Conservation (phyloP, 805 yeast species). For the Metschnikowia dekortorum region DNA sequence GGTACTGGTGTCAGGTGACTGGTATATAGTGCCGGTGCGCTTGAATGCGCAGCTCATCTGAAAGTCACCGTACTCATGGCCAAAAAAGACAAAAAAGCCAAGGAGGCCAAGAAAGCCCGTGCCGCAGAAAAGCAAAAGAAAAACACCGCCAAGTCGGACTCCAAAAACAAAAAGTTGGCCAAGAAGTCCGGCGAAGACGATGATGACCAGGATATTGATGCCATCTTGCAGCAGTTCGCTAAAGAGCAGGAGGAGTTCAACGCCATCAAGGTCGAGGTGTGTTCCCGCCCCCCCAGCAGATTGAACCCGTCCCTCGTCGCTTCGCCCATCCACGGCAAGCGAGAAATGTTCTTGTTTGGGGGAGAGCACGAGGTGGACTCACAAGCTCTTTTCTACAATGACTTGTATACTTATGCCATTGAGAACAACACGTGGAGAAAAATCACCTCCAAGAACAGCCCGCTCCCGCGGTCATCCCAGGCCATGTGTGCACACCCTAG, state of each 20-base stretch:
- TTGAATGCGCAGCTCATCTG: neutral
- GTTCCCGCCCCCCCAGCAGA: conserved; percentile 61
- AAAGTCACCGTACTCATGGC: conserved; percentile 52
- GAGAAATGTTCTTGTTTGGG: conserved; percentile 81
- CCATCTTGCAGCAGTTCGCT: conserved; percentile 70
- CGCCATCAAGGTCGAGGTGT: conserved; percentile 58
- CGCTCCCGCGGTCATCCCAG: conserved; percentile 90
- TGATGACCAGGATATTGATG: conserved; percentile 83
- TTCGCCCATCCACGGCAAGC: conserved; percentile 67
- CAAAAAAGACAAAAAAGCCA: conserved; percentile 78
- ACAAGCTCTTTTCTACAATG: conserved; percentile 72
- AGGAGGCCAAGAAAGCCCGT: conserved; percentile 88
- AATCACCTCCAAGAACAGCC: conserved; percentile 76
- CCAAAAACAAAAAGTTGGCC: conserved; percentile 68
- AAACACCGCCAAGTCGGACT: conserved; percentile 66
- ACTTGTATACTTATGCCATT: conserved; percentile 64
- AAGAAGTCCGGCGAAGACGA: conserved; percentile 76
- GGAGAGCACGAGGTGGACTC: conserved; percentile 66
- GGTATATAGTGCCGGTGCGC: too few species aligned
- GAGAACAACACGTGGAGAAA: conserved; percentile 81
- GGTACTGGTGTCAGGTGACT: too few species aligned
- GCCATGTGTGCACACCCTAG: conserved; percentile 91
- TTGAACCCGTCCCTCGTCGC: conserved; percentile 73
- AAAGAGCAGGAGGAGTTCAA: conserved; percentile 75
- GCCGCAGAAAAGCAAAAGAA: conserved; percentile 79